phyloP scores from a whole-genome alignment of 1,284 basidiomycete genomes.

The Violaceomyces palustris region DNA sequence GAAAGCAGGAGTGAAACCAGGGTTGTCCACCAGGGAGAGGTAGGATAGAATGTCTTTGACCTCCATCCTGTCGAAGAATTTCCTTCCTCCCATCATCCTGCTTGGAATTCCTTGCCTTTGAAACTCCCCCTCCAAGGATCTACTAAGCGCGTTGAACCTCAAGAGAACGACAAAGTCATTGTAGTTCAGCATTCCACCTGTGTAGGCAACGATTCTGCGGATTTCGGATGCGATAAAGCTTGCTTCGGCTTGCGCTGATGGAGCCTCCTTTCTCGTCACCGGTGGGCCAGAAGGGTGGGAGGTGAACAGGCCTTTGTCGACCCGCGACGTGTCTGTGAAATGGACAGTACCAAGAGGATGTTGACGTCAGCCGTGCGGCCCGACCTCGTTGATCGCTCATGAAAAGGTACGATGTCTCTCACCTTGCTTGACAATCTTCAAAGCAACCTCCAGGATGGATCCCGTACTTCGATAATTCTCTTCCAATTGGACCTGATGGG shows the following conservation, averaged over 20 bases:
- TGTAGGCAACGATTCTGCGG: slow-evolving; percentile 68
- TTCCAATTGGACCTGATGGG: slow-evolving; percentile 68
- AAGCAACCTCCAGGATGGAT: slow-evolving; percentile 68
- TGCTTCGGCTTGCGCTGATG: slow-evolving; percentile 31
- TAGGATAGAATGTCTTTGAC: slow-evolving; percentile 86
- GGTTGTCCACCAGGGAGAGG: slow-evolving; percentile 67
- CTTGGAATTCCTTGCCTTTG: slow-evolving; percentile 74
- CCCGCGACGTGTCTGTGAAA: slow-evolving; percentile 63
- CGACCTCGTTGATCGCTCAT: not conserved
- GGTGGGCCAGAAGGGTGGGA: slow-evolving; percentile 64
- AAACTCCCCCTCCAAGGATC: slow-evolving; percentile 70
- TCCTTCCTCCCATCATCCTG: slow-evolving; percentile 72
- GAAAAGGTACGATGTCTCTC: slow-evolving; percentile 1
- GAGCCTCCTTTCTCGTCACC: slow-evolving; percentile 46
- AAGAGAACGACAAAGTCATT: slow-evolving; percentile 58
- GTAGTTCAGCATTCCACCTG: slow-evolving; percentile 63
- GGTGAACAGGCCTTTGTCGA: slow-evolving; percentile 71
- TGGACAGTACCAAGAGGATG: not conserved
- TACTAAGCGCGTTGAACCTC: slow-evolving; percentile 76
- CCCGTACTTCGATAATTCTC: slow-evolving; percentile 83
- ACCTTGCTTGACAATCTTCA: slow-evolving; percentile 80
- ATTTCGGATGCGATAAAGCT: slow-evolving; percentile 68
- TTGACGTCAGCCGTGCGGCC: too few relatives aligned
- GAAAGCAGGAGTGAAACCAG: slow-evolving; percentile 66
- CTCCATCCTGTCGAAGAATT: slow-evolving; percentile 73